phyloP scores from a whole-genome alignment of 2,329 filamentous ascomycete genomes.

The Stachybotrys chlorohalonatus region DNA sequence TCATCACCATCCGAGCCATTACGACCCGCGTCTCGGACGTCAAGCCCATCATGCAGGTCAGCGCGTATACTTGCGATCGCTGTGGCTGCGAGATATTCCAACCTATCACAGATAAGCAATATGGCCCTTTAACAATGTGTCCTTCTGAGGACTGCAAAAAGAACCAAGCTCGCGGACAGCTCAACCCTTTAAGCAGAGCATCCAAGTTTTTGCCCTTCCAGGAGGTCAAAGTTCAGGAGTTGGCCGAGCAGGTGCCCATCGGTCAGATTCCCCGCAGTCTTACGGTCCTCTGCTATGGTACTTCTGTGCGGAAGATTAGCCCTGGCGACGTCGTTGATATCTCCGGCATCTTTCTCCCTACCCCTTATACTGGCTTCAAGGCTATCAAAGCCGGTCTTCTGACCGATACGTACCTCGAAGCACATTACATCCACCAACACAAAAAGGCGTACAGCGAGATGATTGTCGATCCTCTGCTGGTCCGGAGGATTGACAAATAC shows the following conservation, averaged over 20 bases:
- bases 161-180: conserved; percentile 87
- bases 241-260: conserved; percentile 98
- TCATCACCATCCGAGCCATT: conserved; percentile 93
- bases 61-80: conserved; percentile 93
- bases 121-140: conserved; percentile 77
- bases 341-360: conserved; percentile 91
- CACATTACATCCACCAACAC: conserved; percentile 87
- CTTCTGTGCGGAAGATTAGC: conserved; percentile 75
- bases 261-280: conserved; percentile 91
- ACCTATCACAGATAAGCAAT: conserved; percentile 84
- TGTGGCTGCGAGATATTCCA: conserved; percentile 98
- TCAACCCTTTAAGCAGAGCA: conserved; percentile 89
- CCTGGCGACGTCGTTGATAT: conserved; percentile 93
- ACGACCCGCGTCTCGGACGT: conserved; percentile 94
- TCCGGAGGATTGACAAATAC: conserved; percentile 78
- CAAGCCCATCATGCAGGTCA: conserved; percentile 95
- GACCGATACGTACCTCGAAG: conserved; percentile 94
- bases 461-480: conserved; percentile 68
- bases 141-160: conserved; percentile 81
- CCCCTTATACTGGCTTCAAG: conserved; percentile 97
- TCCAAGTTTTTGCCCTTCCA: conserved; percentile 98
- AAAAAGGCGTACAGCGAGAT: conserved; percentile 97
- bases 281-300: conserved; percentile 83
- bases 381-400: conserved; percentile 93
- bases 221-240: conserved; percentile 96